Base-by-base conservation (phyloP, 1,139 yeast genomes). In the Nakaseomyces kungkrabaensis region DNA sequence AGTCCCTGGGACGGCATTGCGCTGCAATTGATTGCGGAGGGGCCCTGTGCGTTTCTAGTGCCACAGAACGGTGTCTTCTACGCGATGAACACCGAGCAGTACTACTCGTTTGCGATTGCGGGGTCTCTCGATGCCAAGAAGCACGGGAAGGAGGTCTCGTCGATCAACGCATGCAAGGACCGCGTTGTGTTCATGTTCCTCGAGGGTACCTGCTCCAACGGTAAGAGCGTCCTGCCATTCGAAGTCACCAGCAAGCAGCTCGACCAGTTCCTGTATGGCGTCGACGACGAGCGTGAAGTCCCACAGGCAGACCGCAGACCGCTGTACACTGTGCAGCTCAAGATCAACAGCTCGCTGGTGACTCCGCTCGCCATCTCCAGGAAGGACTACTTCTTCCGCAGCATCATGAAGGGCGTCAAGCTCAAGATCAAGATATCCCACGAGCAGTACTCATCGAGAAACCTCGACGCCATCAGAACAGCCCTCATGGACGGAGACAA, bases 141-240 rank as follows among this genome's bases (percentile, higher is more conserved):
- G 36, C 59, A 46, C 46, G 62, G 60, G 10, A 51, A 49, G 34
- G 55, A 53, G 43, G 42, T 55, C 7, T 44, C 49, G 25, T 50
- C 43, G 27, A 26, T 51, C 4, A 46, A 33, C 7, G 50, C 49
- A 22, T 60, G 69, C 17, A 62, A 63, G 32, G 61, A 64, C 11
- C 71, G 72, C 45, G 66, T 72, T n/a, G 71, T 75, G 3, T 77
- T 72, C 52, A 59, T 81, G 45, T 75, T 83, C 48, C 69, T 79
- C 24, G 94, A 85, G 60, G 89, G 89, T 0, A 81, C 89, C 0
- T 72, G 87, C 0, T 77, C 87, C 1, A 84, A 83, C 60, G 84
- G 84, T 51, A 78, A 77, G 56, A 73, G 82, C 0, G 61, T 81
- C 0, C 68, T 81, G 50, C 81, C 82, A 13, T 77, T 79, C 54